Evolutionary conservation across 345 rosid genomes (phyloP).

Genomic region (Abelmoschus esculentus): DNA sequence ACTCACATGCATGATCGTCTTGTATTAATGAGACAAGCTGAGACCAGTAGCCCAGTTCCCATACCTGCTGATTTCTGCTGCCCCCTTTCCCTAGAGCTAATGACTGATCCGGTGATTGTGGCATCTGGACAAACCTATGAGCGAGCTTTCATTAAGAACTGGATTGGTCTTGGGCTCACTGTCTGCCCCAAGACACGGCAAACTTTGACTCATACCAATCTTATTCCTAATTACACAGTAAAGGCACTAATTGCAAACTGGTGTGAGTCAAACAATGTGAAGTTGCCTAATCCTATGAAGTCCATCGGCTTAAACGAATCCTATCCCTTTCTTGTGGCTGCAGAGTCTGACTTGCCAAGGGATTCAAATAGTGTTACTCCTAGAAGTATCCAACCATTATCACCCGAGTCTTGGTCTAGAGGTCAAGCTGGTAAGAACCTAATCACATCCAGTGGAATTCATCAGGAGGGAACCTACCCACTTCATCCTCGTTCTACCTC

Average conservation of each 20-base stretch:
- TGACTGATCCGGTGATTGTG: slow-evolving; percentile 97
- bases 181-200: slow-evolving; percentile 98
- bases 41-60: slow-evolving; percentile 65
- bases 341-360: slow-evolving; percentile 36
- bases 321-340: slow-evolving; percentile 43
- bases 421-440: slow-evolving; percentile 39
- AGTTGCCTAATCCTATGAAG: slow-evolving; percentile 68
- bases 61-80: slow-evolving; percentile 96
- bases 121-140: slow-evolving; percentile 97
- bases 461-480: slow-evolving; percentile 44
- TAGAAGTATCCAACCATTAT: slow-evolving; percentile 32
- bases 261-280: slow-evolving; percentile 89
- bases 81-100: slow-evolving; percentile 92
- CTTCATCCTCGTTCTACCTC: slow-evolving; percentile 55
- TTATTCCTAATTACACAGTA: slow-evolving; percentile 93
- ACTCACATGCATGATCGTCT: slow-evolving; percentile 80
- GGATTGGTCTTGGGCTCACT: slow-evolving; percentile 88
- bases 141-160: slow-evolving; percentile 70
- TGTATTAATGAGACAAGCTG: slow-evolving; percentile 63
- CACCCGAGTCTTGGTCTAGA: slow-evolving; percentile 39
- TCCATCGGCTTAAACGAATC: slow-evolving; percentile 49
- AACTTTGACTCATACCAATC: slow-evolving; percentile 59
- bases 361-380: slow-evolving; percentile 26
- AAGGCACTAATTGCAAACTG: slow-evolving; percentile 92
- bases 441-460: slow-evolving; percentile 30